Evolutionary conservation across 768 basidiomycete species (phyloP), one percentile per base, ranked within the genome.

Genomic region (Boletales sp.): DNA sequence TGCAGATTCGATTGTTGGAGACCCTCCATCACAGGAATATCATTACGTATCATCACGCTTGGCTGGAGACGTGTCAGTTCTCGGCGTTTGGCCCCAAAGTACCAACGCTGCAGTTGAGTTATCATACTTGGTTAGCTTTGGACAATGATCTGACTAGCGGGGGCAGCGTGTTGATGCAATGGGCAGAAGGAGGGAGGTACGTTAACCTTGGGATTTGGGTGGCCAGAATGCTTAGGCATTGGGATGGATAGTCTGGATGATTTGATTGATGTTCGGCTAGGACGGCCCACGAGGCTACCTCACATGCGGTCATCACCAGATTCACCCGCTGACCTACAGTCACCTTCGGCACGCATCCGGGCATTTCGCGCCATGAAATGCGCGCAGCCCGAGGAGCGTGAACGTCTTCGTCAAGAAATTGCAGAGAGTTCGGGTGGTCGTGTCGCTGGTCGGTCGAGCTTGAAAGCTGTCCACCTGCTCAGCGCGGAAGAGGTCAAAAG

Each of bases 41-140:
- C 56, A 80, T 98, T 53, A 92, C 90, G 5, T 96, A 96, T 61
- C 95, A 97, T 66, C 94, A 95, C 61, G 83, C 94, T 1, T 97
- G 94, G 94, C 78, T 97, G 19, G 94, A 97, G 65, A 75, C 79
- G 0, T 80, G 78, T 48, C 85, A 86, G 53, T 95, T 96, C 70
- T 94, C 92, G 2, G 73, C 84, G 0, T 94, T 95, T 62, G 93
- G 92, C 0, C 90, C 91, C 0, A 82, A 83, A 58, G 83, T 97
- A 21, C 92, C 90, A 5, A 87, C 94, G 1, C 68, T 96, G 34
- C 90, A 94, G 90, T 90, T 66, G 58, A 69, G 86, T 71, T 5
- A 10, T 42, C 32, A 2, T 13, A 15, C 2, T 19, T 17, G 8
- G 4, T 12, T 13, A 1, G 9, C 35, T 31, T 5, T 44, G 19